A percentile compares a stretch with the other conserved stretches of the same genome.
Conservation (phyloP, 2,329 filamentous ascomycete species). For the Sclerotinia minor region DNA sequence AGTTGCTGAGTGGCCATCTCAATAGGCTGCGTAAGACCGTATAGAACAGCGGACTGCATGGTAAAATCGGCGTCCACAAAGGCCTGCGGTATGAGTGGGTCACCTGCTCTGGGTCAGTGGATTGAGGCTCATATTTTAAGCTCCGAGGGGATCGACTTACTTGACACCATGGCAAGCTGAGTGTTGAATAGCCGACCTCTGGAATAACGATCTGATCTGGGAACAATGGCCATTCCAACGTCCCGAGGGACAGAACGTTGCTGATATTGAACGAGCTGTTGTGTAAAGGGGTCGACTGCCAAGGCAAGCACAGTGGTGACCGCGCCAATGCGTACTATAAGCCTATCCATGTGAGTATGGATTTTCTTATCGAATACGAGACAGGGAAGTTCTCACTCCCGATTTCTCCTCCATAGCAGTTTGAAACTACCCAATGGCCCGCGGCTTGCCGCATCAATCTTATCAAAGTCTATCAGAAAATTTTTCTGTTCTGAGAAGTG, state of each 20-base stretch:
- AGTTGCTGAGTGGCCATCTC: conserved; percentile 10
- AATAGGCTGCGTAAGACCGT: conserved; percentile 4
- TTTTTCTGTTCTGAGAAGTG: conserved; percentile 6
- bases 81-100: background rate
- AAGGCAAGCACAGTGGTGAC: conserved; percentile 7
- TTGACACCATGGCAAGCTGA: conserved; percentile 2
- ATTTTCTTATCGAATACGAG: background rate
- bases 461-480: conserved; percentile 10
- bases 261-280: conserved; percentile 12
- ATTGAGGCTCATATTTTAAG: background rate
- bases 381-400: background rate
- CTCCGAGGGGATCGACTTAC: background rate
- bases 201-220: conserved; percentile 11
- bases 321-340: conserved; percentile 15
- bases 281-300: conserved; percentile 13
- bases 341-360: conserved; percentile 3
- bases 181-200: background rate
- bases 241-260: conserved; percentile 4
- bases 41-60: conserved; percentile 13
- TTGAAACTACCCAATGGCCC: conserved; percentile 16
- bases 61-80: conserved; percentile 9
- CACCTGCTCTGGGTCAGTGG: conserved; percentile 1
- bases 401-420: conserved; percentile 14
- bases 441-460: conserved; percentile 13
- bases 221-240: background rate